A percentile compares a stretch with the other conserved stretches of the same genome.
Evolutionary conservation across 1,284 basidiomycete species (phyloP).

Genomic region (Irpex lacteus): DNA sequence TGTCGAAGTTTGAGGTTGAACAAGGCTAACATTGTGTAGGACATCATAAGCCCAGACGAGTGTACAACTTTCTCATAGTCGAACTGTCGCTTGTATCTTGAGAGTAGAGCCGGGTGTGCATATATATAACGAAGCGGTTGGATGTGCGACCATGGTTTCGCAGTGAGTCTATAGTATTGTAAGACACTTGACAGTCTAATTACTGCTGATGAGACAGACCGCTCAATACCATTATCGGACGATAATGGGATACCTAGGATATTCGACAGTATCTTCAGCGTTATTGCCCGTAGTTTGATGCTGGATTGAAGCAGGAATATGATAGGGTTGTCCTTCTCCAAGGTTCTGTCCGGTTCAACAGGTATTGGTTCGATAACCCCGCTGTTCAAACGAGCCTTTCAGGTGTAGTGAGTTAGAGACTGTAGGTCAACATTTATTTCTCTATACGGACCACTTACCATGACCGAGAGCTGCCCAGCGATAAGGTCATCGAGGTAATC

Average conservation of each 20-base stretch:
- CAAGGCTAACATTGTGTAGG: background rate
- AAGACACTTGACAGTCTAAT: no score
- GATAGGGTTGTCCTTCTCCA: background rate
- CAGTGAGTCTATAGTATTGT: background rate
- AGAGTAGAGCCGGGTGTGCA: background rate
- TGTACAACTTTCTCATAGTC: background rate
- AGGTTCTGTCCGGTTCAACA: no score
- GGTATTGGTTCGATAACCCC: background rate
- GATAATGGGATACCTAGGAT: background rate
- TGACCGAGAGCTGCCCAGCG: background rate
- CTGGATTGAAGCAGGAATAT: background rate
- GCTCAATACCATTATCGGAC: background rate
- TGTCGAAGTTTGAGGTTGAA: background rate
- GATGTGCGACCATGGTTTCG: background rate
- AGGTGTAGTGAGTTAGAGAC: no score
- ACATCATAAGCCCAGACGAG: background rate
- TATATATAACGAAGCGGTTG: background rate
- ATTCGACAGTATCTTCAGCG: background rate
- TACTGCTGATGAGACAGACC: background rate
- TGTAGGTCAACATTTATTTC: no score
- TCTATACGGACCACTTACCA: no score
- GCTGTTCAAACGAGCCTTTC: background rate
- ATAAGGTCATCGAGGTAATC: slow-evolving; percentile 1
- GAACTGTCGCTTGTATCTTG: background rate
- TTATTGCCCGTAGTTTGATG: background rate